Conservation (phyloP, 225 moss, liverwort and hornwort genomes). For the Bryum argenteum region DNA sequence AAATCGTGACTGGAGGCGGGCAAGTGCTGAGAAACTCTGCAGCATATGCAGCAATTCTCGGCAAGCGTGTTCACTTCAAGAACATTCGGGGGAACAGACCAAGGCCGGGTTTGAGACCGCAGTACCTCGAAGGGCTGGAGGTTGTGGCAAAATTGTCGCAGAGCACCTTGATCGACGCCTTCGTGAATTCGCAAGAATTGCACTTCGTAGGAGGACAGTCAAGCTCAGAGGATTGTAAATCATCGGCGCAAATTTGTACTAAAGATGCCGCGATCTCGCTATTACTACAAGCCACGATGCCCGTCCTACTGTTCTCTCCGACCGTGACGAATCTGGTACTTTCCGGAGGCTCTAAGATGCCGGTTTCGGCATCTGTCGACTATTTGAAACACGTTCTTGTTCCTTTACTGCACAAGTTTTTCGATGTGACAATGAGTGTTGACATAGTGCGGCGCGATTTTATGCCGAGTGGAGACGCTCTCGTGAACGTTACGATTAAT, state of each 20-base stretch:
- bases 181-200: constrained; percentile 25
- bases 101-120: constrained; percentile 43
- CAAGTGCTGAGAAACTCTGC: constrained; percentile 58
- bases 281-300: constrained; percentile 28
- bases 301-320: constrained; percentile 28
- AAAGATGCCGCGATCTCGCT: constrained; percentile 22
- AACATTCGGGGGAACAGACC: constrained; percentile 41
- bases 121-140: constrained; percentile 33
- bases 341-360: constrained; percentile 21
- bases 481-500: constrained; percentile 16
- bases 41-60: constrained; percentile 47
- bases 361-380: constrained; percentile 22
- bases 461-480: constrained; percentile 35
- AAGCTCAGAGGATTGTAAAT: neutral
- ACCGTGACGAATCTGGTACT: constrained; percentile 12
- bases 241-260: constrained; percentile 13
- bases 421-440: constrained; percentile 42
- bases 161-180: constrained; percentile 9
- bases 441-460: constrained; percentile 44
- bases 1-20: constrained; percentile 22
- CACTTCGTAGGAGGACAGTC: constrained; percentile 15
- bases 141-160: constrained; percentile 20
- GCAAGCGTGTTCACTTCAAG: constrained; percentile 41
- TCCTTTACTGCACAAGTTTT: constrained; percentile 19
- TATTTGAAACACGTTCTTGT: constrained; percentile 34